These are phyloP conservation scores for Hyphopichia buzzinii DNA, from an alignment of 1,139 yeast genomes.

Conservation along the genomic window DNA sequence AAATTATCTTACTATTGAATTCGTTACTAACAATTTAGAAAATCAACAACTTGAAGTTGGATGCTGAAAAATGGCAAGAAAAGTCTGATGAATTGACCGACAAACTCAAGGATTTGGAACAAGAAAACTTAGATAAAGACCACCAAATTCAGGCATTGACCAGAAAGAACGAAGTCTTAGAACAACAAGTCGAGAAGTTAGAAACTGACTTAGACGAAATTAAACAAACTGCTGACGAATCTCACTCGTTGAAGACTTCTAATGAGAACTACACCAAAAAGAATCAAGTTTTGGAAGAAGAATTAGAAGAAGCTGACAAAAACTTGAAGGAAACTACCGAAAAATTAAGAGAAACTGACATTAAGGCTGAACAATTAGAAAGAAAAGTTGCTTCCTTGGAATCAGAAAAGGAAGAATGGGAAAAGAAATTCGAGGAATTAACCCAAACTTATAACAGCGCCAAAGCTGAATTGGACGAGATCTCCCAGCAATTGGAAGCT, in stretches of 20 bases:
- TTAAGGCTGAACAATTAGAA: constrained; percentile 95
- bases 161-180: constrained; percentile 88
- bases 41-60: constrained; percentile 85
- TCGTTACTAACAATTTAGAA: constrained; percentile 49
- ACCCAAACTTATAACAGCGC: constrained; percentile 77
- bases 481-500: constrained; percentile 89
- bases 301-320: constrained; percentile 88
- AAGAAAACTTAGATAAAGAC: constrained; percentile 87
- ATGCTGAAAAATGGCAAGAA: constrained; percentile 97
- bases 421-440: constrained; percentile 87
- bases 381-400: constrained; percentile 92
- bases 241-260: constrained; percentile 82
- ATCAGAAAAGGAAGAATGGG: constrained; percentile 89
- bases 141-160: constrained; percentile 91
- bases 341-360: constrained; percentile 92
- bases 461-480: constrained; percentile 90
- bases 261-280: constrained; percentile 91
- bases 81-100: constrained; percentile 84
- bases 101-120: constrained; percentile 86
- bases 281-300: constrained; percentile 89
- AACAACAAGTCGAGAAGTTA: constrained; percentile 85
- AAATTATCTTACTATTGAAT: too few relatives aligned
- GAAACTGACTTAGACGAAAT: constrained; percentile 77
- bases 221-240: constrained; percentile 90
- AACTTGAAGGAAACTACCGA: constrained; percentile 92